A percentile compares a stretch with the other conserved stretches of the same genome.
Conservation (phyloP, 2,329 filamentous ascomycete genomes). For the Arthrobotrys sinensis region DNA sequence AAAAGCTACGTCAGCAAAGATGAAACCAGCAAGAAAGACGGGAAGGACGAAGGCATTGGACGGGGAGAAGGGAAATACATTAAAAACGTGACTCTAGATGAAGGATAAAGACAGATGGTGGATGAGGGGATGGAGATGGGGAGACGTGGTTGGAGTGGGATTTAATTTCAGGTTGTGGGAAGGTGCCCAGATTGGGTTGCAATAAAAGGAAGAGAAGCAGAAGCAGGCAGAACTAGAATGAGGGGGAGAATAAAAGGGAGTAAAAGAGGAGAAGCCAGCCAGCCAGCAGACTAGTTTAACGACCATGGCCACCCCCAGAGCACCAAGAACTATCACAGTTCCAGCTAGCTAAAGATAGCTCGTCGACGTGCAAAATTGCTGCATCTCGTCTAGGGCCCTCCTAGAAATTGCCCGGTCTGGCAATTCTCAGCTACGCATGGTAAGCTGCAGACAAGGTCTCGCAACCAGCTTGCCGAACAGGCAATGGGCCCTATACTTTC, state of each 20-base stretch:
- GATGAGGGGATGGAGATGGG: slow-evolving; percentile 67
- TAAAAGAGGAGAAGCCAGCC: slow-evolving; percentile 6
- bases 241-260: slow-evolving; percentile 25
- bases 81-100: slow-evolving; percentile 57
- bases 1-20: slow-evolving; percentile 57
- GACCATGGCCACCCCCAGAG: slow-evolving; percentile 25
- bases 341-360: slow-evolving; percentile 21
- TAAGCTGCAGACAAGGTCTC: slow-evolving; percentile 32
- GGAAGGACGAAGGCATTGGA: slow-evolving; percentile 63
- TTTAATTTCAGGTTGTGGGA: slow-evolving; percentile 64
- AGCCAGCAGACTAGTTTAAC: slow-evolving; percentile 1
- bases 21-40: slow-evolving; percentile 31
- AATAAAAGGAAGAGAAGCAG: slow-evolving; percentile 19
- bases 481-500: slow-evolving; percentile 49
- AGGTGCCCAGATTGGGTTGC: slow-evolving; percentile 45
- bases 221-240: slow-evolving; percentile 13
- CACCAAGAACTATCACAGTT: background rate
- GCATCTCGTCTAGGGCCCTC: slow-evolving; percentile 33
- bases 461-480: slow-evolving; percentile 59
- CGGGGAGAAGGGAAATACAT: slow-evolving; percentile 54
- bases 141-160: slow-evolving; percentile 65
- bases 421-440: slow-evolving; percentile 31
- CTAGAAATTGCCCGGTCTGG: slow-evolving; percentile 39
- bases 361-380: slow-evolving; percentile 16
- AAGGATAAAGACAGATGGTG: slow-evolving; percentile 63